Evolutionary conservation across 2,329 filamentous ascomycete species (phyloP).

Genomic region (Diaporthe sp.): DNA sequence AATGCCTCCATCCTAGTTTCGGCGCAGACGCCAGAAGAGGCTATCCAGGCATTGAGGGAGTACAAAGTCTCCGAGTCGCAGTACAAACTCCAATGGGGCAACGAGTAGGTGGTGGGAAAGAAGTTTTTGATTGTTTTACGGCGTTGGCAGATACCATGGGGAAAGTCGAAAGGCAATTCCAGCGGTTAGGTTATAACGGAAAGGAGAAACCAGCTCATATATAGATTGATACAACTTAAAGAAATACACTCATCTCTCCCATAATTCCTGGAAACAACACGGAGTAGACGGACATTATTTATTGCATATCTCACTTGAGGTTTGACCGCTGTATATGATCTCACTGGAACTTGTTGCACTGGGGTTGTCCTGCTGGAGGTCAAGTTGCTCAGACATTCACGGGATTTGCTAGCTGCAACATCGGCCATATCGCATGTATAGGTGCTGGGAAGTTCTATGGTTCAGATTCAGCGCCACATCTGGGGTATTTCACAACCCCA

Average conservation of each 20-base stretch:
- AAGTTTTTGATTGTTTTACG: not conserved
- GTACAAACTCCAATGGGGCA: slow-evolving; percentile 86
- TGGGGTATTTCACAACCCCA: not conserved
- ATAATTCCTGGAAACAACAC: not conserved
- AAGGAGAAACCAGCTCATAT: not conserved
- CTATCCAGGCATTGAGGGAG: slow-evolving; percentile 76
- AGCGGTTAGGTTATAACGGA: not conserved
- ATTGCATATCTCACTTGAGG: not conserved
- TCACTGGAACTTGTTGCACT: not conserved
- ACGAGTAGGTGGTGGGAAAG: slow-evolving; percentile 61
- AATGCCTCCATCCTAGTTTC: slow-evolving; percentile 86
- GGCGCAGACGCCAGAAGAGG: slow-evolving; percentile 79
- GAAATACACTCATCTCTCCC: not conserved
- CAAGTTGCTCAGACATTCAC: not conserved
- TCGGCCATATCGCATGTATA: not conserved
- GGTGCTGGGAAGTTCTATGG: not conserved
- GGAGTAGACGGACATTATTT: not conserved
- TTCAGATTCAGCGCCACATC: slow-evolving; percentile 1
- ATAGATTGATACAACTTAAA: slow-evolving; percentile 37
- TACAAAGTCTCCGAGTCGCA: slow-evolving; percentile 84
- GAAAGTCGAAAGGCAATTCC: not conserved
- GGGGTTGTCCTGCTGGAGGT: not conserved
- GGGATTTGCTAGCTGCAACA: not conserved
- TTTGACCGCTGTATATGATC: not conserved
- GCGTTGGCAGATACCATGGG: slow-evolving; percentile 33